phyloP scores from a whole-genome alignment of 2,329 filamentous ascomycete genomes.

The Sordariomycetes sp. region DNA sequence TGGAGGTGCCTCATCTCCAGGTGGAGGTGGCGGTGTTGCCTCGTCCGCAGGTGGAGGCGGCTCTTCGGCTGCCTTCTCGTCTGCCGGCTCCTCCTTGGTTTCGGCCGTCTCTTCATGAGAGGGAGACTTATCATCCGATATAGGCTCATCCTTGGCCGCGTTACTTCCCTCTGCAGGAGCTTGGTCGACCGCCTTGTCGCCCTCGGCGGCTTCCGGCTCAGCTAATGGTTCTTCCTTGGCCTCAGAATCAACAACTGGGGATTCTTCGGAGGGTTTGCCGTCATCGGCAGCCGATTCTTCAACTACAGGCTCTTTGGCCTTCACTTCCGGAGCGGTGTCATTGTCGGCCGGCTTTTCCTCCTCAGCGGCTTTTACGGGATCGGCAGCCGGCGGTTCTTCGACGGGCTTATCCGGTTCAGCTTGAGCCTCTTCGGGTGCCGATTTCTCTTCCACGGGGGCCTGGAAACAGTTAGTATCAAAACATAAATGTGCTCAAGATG shows the following conservation, averaged over 20 bases:
- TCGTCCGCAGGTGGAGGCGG: background rate
- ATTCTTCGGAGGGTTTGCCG: background rate
- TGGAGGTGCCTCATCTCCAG: no score
- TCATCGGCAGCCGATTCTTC: background rate
- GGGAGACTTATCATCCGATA: background rate
- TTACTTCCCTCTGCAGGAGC: background rate
- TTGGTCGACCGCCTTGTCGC: background rate
- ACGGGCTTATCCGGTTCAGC: background rate
- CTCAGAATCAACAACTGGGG: constrained; percentile 3
- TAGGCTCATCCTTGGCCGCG: background rate
- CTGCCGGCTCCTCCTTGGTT: background rate
- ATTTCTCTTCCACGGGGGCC: background rate
- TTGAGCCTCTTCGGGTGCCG: background rate
- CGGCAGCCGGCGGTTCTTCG: background rate
- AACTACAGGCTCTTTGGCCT: no score
- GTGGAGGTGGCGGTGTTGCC: background rate
- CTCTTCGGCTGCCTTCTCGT: background rate
- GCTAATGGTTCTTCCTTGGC: background rate
- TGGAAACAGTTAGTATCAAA: background rate
- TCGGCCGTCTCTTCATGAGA: background rate
- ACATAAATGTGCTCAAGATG: background rate
- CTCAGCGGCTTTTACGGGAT: background rate
- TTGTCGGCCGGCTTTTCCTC: no score
- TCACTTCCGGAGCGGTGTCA: no score
- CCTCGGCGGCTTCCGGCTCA: background rate